A percentile compares a stretch with the other conserved stretches of the same genome.
Conservation (phyloP, 1,284 basidiomycete genomes). For the Abortiporus biennis region DNA sequence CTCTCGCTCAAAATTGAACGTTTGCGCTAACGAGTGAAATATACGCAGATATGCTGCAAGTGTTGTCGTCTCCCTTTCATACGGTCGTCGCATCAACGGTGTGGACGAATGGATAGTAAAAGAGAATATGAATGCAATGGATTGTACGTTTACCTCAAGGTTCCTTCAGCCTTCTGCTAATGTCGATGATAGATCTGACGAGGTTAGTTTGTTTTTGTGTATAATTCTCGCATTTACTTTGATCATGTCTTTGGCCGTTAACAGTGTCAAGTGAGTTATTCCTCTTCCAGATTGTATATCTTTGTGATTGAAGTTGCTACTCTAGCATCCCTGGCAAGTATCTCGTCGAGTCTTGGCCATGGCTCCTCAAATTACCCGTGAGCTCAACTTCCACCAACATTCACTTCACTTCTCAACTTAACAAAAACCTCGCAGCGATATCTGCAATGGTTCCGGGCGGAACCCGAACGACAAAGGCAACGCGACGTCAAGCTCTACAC, state of each 20-base stretch:
- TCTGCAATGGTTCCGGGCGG: conserved; percentile 39
- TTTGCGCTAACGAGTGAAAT: background rate
- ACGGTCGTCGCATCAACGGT: conserved; percentile 39
- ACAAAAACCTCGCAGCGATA: conserved; percentile 16
- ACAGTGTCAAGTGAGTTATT: conserved; percentile 28
- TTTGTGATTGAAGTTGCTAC: background rate
- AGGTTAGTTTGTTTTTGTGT: conserved; percentile 21
- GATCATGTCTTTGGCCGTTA: background rate
- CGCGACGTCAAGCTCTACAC: conserved; percentile 38
- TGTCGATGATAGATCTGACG: conserved; percentile 25
- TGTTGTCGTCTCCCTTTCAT: conserved; percentile 39
- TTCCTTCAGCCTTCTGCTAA: background rate
- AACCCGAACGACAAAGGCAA: conserved; percentile 32
- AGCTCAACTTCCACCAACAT: conserved; percentile 5
- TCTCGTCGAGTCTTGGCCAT: conserved; percentile 43
- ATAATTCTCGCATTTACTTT: background rate
- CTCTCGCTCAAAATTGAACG: conserved; percentile 11
- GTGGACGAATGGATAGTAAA: conserved; percentile 41
- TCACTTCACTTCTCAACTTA: background rate
- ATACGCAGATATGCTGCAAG: conserved; percentile 38
- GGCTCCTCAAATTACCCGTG: conserved; percentile 40
- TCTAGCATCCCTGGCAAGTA: conserved; percentile 47
- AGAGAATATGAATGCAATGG: conserved; percentile 37
- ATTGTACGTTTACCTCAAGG: conserved; percentile 26
- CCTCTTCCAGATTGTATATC: too few species aligned